Evolutionary conservation across 345 rosid species (phyloP), one percentile per base, ranked within the genome.

Genomic region (Angophora floribunda): DNA sequence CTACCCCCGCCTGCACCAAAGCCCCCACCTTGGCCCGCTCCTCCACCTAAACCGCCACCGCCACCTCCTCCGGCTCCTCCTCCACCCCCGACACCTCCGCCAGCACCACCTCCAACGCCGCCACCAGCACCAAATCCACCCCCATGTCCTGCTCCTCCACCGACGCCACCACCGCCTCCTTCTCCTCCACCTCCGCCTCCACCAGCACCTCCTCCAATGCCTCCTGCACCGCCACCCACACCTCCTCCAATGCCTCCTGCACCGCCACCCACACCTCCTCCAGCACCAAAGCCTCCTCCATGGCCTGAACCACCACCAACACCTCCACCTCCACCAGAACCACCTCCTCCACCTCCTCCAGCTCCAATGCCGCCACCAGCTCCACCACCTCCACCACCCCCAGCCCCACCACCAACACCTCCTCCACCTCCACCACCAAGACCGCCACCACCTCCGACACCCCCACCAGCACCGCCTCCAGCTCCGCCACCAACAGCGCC

Each of bases 11-110:
- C 96, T 7, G 78, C 89, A 17, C 91, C 92, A 13, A 55, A 50
- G 11, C 92, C 92, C 41, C 91, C 89, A 0, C 91, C 90, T 1
- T 78, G 70, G 49, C 92, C 90, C 1, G 80, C 84, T 22, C 92
- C 90, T 44, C 92, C 94, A 67, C 94, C 94, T 9, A 91, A 89
- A 9, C 97, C 95, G 12, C 96, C 94, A 2, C 94, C 95, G 2
- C 92, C 93, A 28, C 96, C 96, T 16, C 93, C 90, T 15, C 96
- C 96, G 0, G 15, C 82, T 32, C 94, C 94, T 0, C 95, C 95
- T 7, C 90, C 89, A 41, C 97, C 96, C 10, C 92, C 93, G 7
- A 91, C 93, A 5, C 90, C 92, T 1, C 94, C 94, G 1, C 91
- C 93, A 1, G 95, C 94, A 19, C 91, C 90, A 11, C 94, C 95